Percentiles rank a stretch among this genome's conserved stretches.
phyloP scores from a whole-genome alignment of 352 stramenopile genomes.

The Albugo laibachii region DNA sequence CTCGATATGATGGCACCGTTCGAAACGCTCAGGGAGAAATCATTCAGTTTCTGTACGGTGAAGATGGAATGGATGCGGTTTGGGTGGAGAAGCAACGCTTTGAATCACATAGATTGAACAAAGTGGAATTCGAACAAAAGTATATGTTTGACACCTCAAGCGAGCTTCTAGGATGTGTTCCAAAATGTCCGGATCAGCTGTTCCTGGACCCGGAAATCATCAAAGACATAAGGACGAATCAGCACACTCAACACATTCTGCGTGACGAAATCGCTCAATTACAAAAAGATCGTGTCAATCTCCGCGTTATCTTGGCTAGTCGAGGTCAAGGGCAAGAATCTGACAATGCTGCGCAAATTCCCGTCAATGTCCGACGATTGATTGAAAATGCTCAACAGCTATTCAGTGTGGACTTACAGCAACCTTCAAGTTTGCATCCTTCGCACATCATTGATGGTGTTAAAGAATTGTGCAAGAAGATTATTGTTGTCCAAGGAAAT shows the following conservation, averaged over 20 bases:
- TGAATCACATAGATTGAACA: conserved; percentile 77
- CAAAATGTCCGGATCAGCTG: conserved; percentile 63
- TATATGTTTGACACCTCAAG: conserved; percentile 88
- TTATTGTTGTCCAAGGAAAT: conserved; percentile 92
- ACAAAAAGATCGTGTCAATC: conserved; percentile 85
- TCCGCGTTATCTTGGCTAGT: conserved; percentile 90
- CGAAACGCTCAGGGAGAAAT: conserved; percentile 83
- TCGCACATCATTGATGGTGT: conserved; percentile 80
- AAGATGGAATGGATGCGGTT: conserved; percentile 99
- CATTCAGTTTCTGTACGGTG: conserved; percentile 83
- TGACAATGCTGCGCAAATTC: conserved; percentile 79
- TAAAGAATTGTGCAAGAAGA: conserved; percentile 83
- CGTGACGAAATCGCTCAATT: conserved; percentile 88
- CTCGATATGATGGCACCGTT: conserved; percentile 97
- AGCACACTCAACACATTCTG: conserved; percentile 84
- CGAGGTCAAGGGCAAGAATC: conserved; percentile 86
- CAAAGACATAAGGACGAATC: conserved; percentile 84
- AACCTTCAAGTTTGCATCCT: conserved; percentile 86
- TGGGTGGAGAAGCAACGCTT: conserved; percentile 98
- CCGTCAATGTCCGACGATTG: conserved; percentile 87
- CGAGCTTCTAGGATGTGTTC: conserved; percentile 82
- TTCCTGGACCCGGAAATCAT: conserved; percentile 77
- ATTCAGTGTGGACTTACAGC: conserved; percentile 84
- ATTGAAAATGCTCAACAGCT: conserved; percentile 94
- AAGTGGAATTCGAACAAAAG: conserved; percentile 85